These are phyloP conservation scores for Arabidopsis lyrata DNA, from an alignment of 441 rosid species.

Conservation along the genomic window DNA sequence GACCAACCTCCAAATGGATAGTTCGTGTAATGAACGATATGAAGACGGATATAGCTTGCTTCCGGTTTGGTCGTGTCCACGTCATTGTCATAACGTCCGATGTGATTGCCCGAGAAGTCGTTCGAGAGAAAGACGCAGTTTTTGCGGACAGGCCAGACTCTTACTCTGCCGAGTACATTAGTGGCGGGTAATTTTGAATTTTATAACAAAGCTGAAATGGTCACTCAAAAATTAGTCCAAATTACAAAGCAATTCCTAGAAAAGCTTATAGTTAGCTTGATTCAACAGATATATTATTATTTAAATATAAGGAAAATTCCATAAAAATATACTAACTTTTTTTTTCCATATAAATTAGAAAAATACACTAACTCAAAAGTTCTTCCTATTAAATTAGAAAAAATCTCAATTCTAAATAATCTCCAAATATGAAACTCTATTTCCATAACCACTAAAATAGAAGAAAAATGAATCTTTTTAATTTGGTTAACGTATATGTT, in stretches of 20 bases:
- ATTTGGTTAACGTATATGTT: too few relatives aligned
- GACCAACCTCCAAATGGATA: conserved; percentile 50
- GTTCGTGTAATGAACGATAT: conserved; percentile 46
- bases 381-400: too few relatives aligned
- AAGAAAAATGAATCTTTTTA: too few relatives aligned
- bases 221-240: not conserved
- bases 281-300: too few relatives aligned
- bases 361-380: too few relatives aligned
- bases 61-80: conserved; percentile 48
- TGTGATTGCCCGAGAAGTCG: conserved; percentile 47
- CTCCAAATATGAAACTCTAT: too few relatives aligned
- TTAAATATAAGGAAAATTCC: too few relatives aligned
- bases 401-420: too few relatives aligned
- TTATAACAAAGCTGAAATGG: too few relatives aligned
- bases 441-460: too few relatives aligned
- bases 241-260: not conserved
- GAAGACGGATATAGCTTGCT: conserved; percentile 52
- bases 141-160: conserved; percentile 43
- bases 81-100: conserved; percentile 46
- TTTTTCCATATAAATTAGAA: too few relatives aligned
- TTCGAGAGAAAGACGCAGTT: conserved; percentile 44
- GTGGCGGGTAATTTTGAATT: conserved; percentile 24
- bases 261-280: not conserved
- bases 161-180: conserved; percentile 11
- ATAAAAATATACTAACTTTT: too few relatives aligned